These are phyloP conservation scores for Gamarada debralockiae DNA, from an alignment of 495 filamentous ascomycete genomes.

Conservation along the genomic window DNA sequence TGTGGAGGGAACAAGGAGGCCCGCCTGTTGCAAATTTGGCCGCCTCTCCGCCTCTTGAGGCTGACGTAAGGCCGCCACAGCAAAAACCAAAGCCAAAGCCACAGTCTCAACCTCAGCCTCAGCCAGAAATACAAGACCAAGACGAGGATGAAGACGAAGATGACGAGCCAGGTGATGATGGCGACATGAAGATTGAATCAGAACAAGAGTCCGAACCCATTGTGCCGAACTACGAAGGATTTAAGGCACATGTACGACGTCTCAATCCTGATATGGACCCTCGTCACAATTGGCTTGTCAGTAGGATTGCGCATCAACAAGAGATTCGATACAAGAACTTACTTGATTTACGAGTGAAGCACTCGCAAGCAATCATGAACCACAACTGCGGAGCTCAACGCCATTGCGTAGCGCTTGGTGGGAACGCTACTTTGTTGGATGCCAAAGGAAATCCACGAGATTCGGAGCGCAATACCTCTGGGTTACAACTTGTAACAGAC, in stretches of 20 bases:
- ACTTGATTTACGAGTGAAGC: slow-evolving; percentile 67
- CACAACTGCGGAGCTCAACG: slow-evolving; percentile 53
- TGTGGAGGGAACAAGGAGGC: slow-evolving; percentile 54
- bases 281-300: slow-evolving; percentile 57
- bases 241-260: slow-evolving; percentile 67
- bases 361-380: slow-evolving; percentile 51
- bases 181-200: slow-evolving; percentile 41
- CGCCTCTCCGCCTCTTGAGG: slow-evolving; percentile 27
- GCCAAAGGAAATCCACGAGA: slow-evolving; percentile 32
- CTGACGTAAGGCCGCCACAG: slow-evolving; percentile 23
- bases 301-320: slow-evolving; percentile 82
- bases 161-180: slow-evolving; percentile 48
- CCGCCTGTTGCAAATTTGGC: slow-evolving; percentile 53
- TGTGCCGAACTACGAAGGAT: slow-evolving; percentile 71
- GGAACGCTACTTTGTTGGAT: slow-evolving; percentile 42
- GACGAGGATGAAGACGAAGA: slow-evolving; percentile 51
- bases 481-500: slow-evolving; percentile 35
- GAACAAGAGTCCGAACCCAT: slow-evolving; percentile 48
- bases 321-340: slow-evolving; percentile 74
- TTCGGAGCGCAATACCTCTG: neutral
- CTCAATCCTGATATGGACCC: slow-evolving; percentile 56
- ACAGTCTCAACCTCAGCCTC: neutral
- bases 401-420: slow-evolving; percentile 64
- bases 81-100: neutral
- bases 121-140: slow-evolving; percentile 21